phyloP scores from a whole-genome alignment of 768 basidiomycete species.

The Mycena chlorophos region DNA sequence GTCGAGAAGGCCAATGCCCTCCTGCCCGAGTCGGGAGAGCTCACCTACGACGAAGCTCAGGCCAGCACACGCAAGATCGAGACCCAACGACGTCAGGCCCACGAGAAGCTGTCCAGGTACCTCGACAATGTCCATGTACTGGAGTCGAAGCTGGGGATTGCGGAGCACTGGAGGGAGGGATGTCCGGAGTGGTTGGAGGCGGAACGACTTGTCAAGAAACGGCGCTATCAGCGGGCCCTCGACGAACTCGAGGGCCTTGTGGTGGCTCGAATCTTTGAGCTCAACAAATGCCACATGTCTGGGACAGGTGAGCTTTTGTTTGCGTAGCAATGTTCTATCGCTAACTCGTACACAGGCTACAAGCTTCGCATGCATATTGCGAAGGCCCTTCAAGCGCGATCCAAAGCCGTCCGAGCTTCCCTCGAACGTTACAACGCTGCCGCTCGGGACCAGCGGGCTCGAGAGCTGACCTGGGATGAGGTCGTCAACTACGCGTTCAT shows the following conservation, averaged over 20 bases:
- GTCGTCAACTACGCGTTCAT: constrained; percentile 23
- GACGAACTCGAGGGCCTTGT: constrained; percentile 22
- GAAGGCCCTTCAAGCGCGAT: constrained; percentile 20
- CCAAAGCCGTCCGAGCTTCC: constrained; percentile 18
- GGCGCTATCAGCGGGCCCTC: constrained; percentile 11
- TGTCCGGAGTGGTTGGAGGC: background rate
- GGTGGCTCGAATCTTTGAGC: constrained; percentile 21
- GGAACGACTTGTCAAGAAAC: background rate
- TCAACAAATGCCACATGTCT: constrained; percentile 19
- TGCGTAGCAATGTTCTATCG: background rate
- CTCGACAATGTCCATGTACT: constrained; percentile 1
- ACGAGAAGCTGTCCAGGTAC: background rate
- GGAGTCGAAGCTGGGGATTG: constrained; percentile 1
- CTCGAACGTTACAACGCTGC: constrained; percentile 19
- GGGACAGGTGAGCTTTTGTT: constrained; percentile 15
- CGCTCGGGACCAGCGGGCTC: constrained; percentile 11
- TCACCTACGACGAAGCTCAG: background rate
- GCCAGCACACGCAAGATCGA: background rate
- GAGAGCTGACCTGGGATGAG: constrained; percentile 10
- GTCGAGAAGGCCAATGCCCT: background rate
- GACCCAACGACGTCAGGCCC: constrained; percentile 3
- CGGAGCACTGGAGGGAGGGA: background rate
- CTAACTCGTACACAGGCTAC: constrained; percentile 19
- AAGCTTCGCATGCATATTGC: constrained; percentile 24
- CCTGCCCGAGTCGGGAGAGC: background rate